Evolutionary conservation across 495 filamentous ascomycete species (phyloP), one percentile per base, ranked within the genome.

Genomic region (Penicillium parvum): DNA sequence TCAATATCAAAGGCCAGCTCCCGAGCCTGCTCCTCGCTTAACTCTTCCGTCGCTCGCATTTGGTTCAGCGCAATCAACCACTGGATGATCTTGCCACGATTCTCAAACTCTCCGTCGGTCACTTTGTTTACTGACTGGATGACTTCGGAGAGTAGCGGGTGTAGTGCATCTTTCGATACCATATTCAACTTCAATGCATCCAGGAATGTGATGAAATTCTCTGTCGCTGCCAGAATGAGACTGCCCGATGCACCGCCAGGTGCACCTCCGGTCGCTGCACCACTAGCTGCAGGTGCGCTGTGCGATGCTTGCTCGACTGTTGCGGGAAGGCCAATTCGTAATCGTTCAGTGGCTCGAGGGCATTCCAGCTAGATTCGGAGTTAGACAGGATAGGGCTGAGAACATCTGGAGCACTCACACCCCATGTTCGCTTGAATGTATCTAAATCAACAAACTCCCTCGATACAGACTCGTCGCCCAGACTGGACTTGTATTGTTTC

Each of bases 41-140:
- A 65, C 61, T 96, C 90, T 48, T 96, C 90, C 2, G 88, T 88
- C 15, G 88, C 90, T 50, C 88, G 84, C 92, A 97, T 96, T 64
- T 95, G 89, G 61, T 99, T 97, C 50, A 99, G 70, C 18, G 85
- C 81, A 55, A 99, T 99, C 52, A 99, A 73, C 94, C 94, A 99
- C 58, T 94, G 88, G 29, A 99, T 87, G 54, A 99, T 97, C 73
- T 96, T 96, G 29, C 86, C 88, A 54, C 91, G 81, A 50, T 84
- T 87, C 47, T 96, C 88, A 63, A 97, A 99, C 40, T 96, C 92
- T 28, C 77, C 73, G 53, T 90, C 87, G 10, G 91, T 95, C 46
- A 97, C 94, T 60, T 90, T 91, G 63, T 97, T 97, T 19, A 95
- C 94, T 2, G 86, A 85, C 45, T 96, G 90, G 28, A 99, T 99